Base-by-base conservation (phyloP, 1,284 basidiomycete genomes). In the Lentinus polychrous region DNA sequence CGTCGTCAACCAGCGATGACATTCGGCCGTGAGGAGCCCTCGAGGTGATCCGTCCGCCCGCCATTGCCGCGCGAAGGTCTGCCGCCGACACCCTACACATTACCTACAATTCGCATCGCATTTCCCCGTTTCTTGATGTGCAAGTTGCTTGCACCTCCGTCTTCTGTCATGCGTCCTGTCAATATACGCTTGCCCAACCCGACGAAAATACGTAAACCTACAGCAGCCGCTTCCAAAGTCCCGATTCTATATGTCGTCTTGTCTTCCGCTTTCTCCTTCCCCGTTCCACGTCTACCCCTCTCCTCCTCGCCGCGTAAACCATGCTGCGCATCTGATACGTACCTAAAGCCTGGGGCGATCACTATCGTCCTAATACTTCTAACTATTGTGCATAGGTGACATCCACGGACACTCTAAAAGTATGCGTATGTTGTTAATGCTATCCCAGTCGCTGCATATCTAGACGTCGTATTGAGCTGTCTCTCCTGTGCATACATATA, bases 391-490 rank as follows among this genome's bases (percentile, higher is more conserved):
- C 43, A 53, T 45, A 46, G 37, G 43, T 44, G 52, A 50, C 23
- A 38, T 31, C 45, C 45, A 55, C 46, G 52, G 55, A 56, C 55
- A 54, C 50, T 56, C 42, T 50, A 56, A 55, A 56, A 53, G 54
- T 54, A 53, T 52, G 49, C 50, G 45, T 56, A 56, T 43, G 42
- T 50, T 46, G 35, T 41, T 56, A 56, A 56, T 56, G 55, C 52
- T 49, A 49, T 56, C 39, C 27, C 46, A 48, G 23, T 54, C 50
- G 50, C 50, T 54, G 43, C 50, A 50, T 55, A 53, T 55, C 49
- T 55, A 55, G 39, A 47, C n/a, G 32, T 35, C 52, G 53, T 55
- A 54, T 51, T 50, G 35, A 51, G 52, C 50, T 24, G 31, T 48
- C 39, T 54, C 45, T 49, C 46, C 39, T 46, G 48, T 48, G 50